phyloP scores from a whole-genome alignment of 192 early-diverging fungal genomes.

The Thamnidium elegans region DNA sequence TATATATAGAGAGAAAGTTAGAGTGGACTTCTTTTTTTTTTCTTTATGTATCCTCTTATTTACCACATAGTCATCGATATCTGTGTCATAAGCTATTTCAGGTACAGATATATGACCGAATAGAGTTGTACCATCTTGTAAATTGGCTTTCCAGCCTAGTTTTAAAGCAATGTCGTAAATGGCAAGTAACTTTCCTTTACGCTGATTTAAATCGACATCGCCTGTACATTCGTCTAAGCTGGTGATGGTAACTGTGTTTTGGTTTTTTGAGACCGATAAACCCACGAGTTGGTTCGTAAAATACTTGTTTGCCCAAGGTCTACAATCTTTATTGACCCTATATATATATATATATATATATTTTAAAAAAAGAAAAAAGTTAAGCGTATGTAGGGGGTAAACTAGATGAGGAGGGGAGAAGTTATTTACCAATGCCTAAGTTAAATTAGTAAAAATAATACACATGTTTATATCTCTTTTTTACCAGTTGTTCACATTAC shows the following conservation, averaged over 20 bases:
- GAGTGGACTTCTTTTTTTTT: too few species aligned
- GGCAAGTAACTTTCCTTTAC: conserved; percentile 92
- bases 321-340: conserved; percentile 92
- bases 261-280: conserved; percentile 52
- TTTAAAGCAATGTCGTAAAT: conserved; percentile 85
- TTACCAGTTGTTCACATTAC: conserved; percentile 65
- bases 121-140: conserved; percentile 50
- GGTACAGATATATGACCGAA: conserved; percentile 80
- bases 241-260: conserved; percentile 50
- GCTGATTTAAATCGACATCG: conserved; percentile 90
- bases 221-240: conserved; percentile 68
- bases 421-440: conserved; percentile 40
- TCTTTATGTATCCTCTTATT: conserved; percentile 10
- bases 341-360: too few species aligned
- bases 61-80: conserved; percentile 77
- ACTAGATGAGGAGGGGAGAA: background rate
- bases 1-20: conserved; percentile 17
- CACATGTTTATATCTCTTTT: background rate
- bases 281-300: conserved; percentile 64
- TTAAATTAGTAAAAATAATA: conserved; percentile 11
- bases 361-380: background rate
- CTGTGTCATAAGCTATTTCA: conserved; percentile 89
- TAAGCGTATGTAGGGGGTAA: background rate
- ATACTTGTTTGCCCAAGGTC: conserved; percentile 86
- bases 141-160: conserved; percentile 63